Conservation (phyloP, 2,329 filamentous ascomycete species). For the Claviceps lovelessii region DNA sequence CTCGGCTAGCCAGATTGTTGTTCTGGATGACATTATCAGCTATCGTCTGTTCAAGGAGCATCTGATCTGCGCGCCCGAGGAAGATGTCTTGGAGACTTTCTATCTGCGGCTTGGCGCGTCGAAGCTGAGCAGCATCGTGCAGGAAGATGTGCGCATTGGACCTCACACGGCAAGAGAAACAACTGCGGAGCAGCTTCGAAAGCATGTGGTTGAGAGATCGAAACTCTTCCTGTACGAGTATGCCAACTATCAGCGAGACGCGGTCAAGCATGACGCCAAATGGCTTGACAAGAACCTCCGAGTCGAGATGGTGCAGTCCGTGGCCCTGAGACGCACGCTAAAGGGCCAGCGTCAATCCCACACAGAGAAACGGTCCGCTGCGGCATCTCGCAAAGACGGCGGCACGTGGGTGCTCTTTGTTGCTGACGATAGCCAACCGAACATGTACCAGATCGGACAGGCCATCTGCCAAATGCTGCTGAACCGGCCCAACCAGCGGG, state of each 20-base stretch:
- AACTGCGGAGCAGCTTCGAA: conserved; percentile 54
- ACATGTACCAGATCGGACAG: conserved; percentile 86
- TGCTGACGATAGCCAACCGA: conserved; percentile 49
- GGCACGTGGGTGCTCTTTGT: conserved; percentile 62
- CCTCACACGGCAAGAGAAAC: conserved; percentile 50
- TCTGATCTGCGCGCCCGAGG: conserved; percentile 76
- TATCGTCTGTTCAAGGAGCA: conserved; percentile 78
- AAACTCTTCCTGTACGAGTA: conserved; percentile 79
- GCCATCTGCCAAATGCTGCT: conserved; percentile 72
- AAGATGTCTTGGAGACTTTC: conserved; percentile 72
- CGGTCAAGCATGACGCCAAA: conserved; percentile 72
- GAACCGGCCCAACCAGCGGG: conserved; percentile 70
- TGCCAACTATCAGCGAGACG: conserved; percentile 53
- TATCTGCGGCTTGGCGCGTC: conserved; percentile 70
- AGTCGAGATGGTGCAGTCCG: conserved; percentile 63
- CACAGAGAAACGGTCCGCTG: conserved; percentile 62
- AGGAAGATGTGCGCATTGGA: conserved; percentile 64
- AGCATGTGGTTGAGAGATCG: conserved; percentile 72
- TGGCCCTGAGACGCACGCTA: conserved; percentile 65
- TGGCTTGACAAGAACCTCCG: conserved; percentile 81
- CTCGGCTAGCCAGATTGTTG: conserved; percentile 55
- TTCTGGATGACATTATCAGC: conserved; percentile 78
- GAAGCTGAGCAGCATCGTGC: conserved; percentile 61
- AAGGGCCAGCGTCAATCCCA: conserved; percentile 54
- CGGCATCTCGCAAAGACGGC: conserved; percentile 38